Conservation (phyloP, 1,284 basidiomycete genomes). For the Apiotrichum domesticum region DNA sequence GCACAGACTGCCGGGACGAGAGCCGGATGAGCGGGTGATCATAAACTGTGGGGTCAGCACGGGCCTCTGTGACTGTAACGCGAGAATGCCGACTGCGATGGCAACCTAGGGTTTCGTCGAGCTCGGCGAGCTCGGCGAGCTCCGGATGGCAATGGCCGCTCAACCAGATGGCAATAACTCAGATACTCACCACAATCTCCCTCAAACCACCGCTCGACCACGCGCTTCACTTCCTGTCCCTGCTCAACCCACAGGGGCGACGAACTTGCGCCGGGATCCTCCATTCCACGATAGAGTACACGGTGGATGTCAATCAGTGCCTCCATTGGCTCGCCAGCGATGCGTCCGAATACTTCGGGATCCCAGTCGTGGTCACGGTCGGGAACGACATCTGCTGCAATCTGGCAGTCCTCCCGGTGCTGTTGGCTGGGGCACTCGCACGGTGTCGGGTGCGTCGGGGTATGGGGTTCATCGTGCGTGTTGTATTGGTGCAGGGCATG, state of each 20-base stretch:
- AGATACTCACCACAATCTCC: constrained; percentile 33
- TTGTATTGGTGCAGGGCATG: constrained; percentile 20
- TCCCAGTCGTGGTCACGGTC: constrained; percentile 2
- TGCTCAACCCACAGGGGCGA: constrained; percentile 24
- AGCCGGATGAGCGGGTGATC: constrained; percentile 37
- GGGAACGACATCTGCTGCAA: not conserved
- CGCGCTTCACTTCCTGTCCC: constrained; percentile 28
- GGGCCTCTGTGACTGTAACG: not conserved
- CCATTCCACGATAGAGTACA: constrained; percentile 37
- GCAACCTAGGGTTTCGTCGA: too few relatives aligned
- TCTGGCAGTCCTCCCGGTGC: not conserved
- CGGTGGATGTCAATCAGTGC: constrained; percentile 40
- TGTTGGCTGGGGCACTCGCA: not conserved
- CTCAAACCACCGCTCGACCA: constrained; percentile 39
- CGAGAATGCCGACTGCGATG: not conserved
- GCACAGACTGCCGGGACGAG: constrained; percentile 26
- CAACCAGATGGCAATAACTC: too few relatives aligned
- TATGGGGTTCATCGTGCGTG: not conserved
- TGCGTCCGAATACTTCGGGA: constrained; percentile 7
- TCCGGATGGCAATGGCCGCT: too few relatives aligned
- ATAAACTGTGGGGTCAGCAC: constrained; percentile 25
- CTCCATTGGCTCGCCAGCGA: constrained; percentile 25
- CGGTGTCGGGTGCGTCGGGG: not conserved
- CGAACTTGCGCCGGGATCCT: constrained; percentile 15
- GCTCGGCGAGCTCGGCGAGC: too few relatives aligned